Conservation (phyloP, 495 filamentous ascomycete genomes). For the Penicillium samsonianum region DNA sequence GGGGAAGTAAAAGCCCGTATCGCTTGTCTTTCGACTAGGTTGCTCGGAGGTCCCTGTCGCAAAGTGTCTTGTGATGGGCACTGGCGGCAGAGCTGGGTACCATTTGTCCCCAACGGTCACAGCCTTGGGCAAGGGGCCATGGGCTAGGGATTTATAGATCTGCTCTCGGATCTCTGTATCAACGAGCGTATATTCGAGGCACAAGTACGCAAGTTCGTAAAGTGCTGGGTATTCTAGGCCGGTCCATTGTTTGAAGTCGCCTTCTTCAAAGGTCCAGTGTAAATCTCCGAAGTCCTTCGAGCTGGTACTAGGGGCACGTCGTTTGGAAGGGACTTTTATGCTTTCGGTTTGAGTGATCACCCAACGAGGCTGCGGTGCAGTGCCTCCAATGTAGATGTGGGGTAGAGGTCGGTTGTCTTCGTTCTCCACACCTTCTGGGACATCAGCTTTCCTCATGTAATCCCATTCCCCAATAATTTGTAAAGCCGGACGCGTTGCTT, state of each 20-base stretch:
- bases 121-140: not conserved
- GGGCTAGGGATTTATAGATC: not conserved
- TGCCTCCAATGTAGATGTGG: not conserved
- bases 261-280: conserved; percentile 8
- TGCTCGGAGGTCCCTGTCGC: not conserved
- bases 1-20: not conserved
- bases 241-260: not conserved
- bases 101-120: not conserved
- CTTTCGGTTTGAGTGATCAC: not conserved
- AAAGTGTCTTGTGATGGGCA: not conserved
- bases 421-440: not conserved
- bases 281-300: not conserved
- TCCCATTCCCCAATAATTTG: not conserved
- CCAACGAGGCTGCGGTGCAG: conserved; percentile 10
- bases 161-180: not conserved
- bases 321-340: not conserved
- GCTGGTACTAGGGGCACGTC: not conserved
- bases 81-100: conserved; percentile 2
- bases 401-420: not conserved
- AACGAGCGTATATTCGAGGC: not conserved
- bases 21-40: not conserved
- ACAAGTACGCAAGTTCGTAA: conserved; percentile 1
- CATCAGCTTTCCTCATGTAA: not conserved
- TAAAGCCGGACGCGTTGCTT: not conserved
- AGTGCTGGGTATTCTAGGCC: conserved; percentile 1